These are phyloP conservation scores for Cutaneotrichosporon sp. DNA, from an alignment of 1,284 basidiomycete genomes.

Conservation along the genomic window DNA sequence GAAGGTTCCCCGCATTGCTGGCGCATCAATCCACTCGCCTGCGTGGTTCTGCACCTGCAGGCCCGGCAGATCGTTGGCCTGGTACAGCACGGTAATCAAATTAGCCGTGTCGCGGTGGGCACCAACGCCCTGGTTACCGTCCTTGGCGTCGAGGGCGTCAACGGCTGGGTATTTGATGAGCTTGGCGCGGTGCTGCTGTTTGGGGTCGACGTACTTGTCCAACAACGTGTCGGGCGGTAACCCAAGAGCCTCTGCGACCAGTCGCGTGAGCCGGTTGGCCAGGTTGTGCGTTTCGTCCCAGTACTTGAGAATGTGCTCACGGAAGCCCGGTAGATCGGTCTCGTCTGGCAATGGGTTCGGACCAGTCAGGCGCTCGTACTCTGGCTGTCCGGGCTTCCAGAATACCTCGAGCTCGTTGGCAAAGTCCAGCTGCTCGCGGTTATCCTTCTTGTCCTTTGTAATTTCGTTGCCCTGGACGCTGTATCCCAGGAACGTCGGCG, in stretches of 20 bases:
- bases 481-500: conserved; percentile 19
- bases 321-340: conserved; percentile 10
- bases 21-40: conserved; percentile 61
- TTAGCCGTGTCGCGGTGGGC: conserved; percentile 19
- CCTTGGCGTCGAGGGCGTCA: conserved; percentile 8
- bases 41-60: conserved; percentile 66
- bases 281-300: conserved; percentile 6
- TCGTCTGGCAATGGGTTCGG: conserved; percentile 14
- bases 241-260: conserved; percentile 14
- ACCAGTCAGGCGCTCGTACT: conserved; percentile 15
- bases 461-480: conserved; percentile 20
- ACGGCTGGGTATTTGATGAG: conserved; percentile 21
- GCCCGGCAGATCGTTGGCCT: conserved; percentile 47
- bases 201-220: conserved; percentile 7
- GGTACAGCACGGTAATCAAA: conserved; percentile 65
- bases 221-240: conserved; percentile 8
- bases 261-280: conserved; percentile 10
- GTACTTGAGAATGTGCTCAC: conserved; percentile 6
- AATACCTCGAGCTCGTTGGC: conserved; percentile 16
- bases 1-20: conserved; percentile 59
- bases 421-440: conserved; percentile 22
- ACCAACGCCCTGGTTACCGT: conserved; percentile 20
- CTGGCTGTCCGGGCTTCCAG: conserved; percentile 13
- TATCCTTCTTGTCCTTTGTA: conserved; percentile 21
- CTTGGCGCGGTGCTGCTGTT: conserved; percentile 20